These are phyloP conservation scores for Raphanus hybrid DNA, from an alignment of 441 rosid species.

Conservation along the genomic window DNA sequence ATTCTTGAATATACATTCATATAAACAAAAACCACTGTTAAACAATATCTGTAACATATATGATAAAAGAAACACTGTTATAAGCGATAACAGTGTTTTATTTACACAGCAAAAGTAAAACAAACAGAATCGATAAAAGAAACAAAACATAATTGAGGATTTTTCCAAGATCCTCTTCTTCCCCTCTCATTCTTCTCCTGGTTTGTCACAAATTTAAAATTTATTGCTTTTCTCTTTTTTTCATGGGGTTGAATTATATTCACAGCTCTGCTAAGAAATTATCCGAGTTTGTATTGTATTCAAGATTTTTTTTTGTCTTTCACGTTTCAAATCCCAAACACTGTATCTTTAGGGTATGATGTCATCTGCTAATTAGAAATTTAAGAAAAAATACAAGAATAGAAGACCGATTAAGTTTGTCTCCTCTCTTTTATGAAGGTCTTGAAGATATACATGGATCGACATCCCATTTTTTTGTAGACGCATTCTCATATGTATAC, in stretches of 20 bases:
- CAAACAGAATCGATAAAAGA: constrained; percentile 18
- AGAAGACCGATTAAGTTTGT: background rate
- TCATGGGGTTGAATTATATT: background rate
- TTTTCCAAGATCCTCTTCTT: constrained; percentile 46
- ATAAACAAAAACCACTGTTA: no score
- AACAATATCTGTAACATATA: no score
- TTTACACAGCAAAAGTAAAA: background rate
- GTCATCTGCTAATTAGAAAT: constrained; percentile 1
- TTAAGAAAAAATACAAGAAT: background rate
- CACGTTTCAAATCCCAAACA: constrained; percentile 18
- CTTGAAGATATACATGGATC: constrained; percentile 40
- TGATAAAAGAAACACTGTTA: no score
- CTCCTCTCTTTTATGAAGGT: constrained; percentile 4
- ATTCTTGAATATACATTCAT: no score
- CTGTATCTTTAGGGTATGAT: constrained; percentile 17
- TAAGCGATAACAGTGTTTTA: no score
- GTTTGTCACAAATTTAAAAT: background rate
- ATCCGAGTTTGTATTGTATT: background rate
- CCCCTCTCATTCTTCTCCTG: constrained; percentile 38
- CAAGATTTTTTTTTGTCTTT: constrained; percentile 25
- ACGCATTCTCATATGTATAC: no score
- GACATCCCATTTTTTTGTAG: constrained; percentile 1
- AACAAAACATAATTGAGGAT: constrained; percentile 39
- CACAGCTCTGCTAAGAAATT: background rate
- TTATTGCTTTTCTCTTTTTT: background rate